Base-by-base conservation (phyloP, 192 early-diverging fungal genomes). In the Thamnidium elegans region DNA sequence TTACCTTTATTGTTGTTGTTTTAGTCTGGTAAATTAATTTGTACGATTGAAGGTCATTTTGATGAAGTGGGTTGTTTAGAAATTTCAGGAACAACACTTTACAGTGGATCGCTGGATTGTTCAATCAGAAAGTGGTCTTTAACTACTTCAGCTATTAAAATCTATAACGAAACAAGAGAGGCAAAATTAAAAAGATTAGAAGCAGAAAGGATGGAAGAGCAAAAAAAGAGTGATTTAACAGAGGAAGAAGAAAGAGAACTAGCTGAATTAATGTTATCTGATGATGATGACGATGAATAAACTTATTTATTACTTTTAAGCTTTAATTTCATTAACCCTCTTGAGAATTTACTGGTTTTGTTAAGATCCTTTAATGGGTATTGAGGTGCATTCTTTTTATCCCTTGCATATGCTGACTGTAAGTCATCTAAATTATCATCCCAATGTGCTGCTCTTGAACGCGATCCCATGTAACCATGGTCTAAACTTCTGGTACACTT, bases 161-260 rank as follows among this genome's bases (percentile, higher is more conserved):
- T 15, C 58, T 48, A 65, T 43, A 46, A 69, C 11, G 26, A 58
- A 65, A 46, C 63, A 20, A 48, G 43, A 5, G 58, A 71, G 45
- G 47, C 44, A 36, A 68, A 64, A n/a, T 44, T 50, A 34, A 39
- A 39, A 10, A 39, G 36, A 39, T 39, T 39, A 39, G 36, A 39
- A 39, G 47, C 31, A 45, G 30, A 62, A 67, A 47, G 47, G 13
- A 45, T 52, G 55, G 59, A 48, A 62, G 58, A 53, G 42, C 71
- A 66, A 34, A 21, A 53, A 2, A 34, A 45, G n/a, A 61, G 67
- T 15, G 67, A 69, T 44, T 66, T 97, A 62, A 98, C 95, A 9
- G 93, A 86, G 52, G 95, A 98, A 66, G 95, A 96, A 65, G 93
- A 96, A 58, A 74, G 84, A 19, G 94, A 95, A 74, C 72, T 96